Evolutionary conservation across 257 asterid genomes (phyloP), one percentile per base, ranked within the genome.

Genomic region (Plantago ovata): DNA sequence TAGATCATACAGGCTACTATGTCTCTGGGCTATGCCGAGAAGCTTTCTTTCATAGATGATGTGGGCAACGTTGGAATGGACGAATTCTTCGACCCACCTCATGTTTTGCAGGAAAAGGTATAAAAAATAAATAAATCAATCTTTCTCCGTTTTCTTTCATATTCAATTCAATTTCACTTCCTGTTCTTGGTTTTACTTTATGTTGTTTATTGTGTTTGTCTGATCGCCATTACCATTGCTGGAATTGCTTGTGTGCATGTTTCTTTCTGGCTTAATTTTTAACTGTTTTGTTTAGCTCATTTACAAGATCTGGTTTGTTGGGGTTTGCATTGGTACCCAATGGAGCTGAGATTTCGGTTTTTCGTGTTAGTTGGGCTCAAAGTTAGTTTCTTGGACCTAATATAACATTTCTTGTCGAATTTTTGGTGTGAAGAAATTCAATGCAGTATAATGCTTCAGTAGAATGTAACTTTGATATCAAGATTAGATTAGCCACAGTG

Each of bases 11-110:
- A 45, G 10, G 51, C 10, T 58, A 69, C 72, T 66, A 84, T 87
- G 98, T 91, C 98, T 63, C 77, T 91, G 70, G 98, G 98, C 32
- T 91, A 91, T 59, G 98, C 98, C 14, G 85, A 91, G 82, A 91
- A 83, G 77, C 95, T 87, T 10, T 84, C 98, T 1, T 72, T 61
- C 75, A 87, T 81, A 18, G 98, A 91, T 73, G 98, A 91, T 75
- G 96, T 91, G 67, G 98, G 98, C 77, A 85, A 77, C 76, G 96
- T 91, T 53, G 98, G 98, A 69, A 91, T 91, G 98, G 28, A 79
- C 15, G 96, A 91, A 52, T 75, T 74, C 69, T 85, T 83, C 48
- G 96, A 91, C 75, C 74, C 98, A 18, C 75, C 89, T 62, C 81
- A 68, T 52, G 68, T 83, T 66, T 73, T 91, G 76, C 94, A 81